Evolutionary conservation across 2,329 filamentous ascomycete species (phyloP).

Genomic region (Diplodia intermedia): DNA sequence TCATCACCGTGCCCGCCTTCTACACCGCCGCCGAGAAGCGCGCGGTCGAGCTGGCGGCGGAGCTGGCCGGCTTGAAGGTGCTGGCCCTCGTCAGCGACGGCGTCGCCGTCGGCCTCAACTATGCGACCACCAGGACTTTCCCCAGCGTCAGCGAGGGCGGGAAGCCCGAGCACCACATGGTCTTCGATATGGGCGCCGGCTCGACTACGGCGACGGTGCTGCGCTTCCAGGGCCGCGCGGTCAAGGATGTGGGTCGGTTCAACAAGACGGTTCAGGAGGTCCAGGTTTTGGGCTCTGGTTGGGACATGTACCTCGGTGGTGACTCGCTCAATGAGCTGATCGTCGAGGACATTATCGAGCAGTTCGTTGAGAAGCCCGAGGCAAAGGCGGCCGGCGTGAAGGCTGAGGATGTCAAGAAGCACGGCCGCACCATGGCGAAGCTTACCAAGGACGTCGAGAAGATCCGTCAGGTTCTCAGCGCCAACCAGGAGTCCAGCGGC

Average conservation of each 20-base stretch:
- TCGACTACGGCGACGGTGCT: slow-evolving; percentile 90
- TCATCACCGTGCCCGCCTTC: slow-evolving; percentile 89
- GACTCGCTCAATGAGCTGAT: slow-evolving; percentile 88
- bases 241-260: slow-evolving; percentile 90
- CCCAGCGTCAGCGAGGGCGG: slow-evolving; percentile 81
- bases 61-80: slow-evolving; percentile 86
- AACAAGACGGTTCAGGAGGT: slow-evolving; percentile 98
- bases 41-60: slow-evolving; percentile 81
- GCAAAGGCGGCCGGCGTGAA: slow-evolving; percentile 70
- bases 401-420: slow-evolving; percentile 68
- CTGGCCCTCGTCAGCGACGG: slow-evolving; percentile 87
- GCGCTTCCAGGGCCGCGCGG: slow-evolving; percentile 83
- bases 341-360: slow-evolving; percentile 82
- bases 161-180: slow-evolving; percentile 88
- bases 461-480: slow-evolving; percentile 86
- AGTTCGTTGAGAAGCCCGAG: slow-evolving; percentile 72
- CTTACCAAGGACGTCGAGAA: slow-evolving; percentile 93
- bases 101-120: slow-evolving; percentile 91
- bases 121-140: slow-evolving; percentile 90
- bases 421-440: slow-evolving; percentile 87
- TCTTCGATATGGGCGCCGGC: slow-evolving; percentile 98
- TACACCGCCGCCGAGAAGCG: slow-evolving; percentile 91
- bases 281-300: slow-evolving; percentile 83
- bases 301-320: slow-evolving; percentile 88
- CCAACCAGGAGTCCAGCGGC: slow-evolving; percentile 80